Conservation (phyloP, 164 flowering plant genomes). For the Magnolia changhungtana region DNA sequence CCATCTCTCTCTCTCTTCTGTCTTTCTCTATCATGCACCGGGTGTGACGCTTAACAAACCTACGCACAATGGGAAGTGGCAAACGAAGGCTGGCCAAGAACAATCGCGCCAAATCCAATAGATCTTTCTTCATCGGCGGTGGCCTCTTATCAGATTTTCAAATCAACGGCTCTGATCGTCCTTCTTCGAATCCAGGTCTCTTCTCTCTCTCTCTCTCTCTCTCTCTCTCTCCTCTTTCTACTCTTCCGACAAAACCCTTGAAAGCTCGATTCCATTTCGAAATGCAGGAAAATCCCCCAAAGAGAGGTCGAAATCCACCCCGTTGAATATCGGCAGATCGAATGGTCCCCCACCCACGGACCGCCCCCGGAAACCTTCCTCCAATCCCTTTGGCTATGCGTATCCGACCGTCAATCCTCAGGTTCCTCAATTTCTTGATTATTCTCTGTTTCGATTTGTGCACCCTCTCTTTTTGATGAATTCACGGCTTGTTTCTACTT, state of each 20-base stretch:
- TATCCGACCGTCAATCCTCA: slow-evolving; percentile 32
- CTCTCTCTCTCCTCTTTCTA: background rate
- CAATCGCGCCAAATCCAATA: background rate
- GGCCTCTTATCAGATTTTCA: slow-evolving; percentile 56
- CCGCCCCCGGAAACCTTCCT: slow-evolving; percentile 10
- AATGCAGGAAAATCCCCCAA: slow-evolving; percentile 31
- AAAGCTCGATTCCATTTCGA: slow-evolving; percentile 4
- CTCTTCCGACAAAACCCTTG: background rate
- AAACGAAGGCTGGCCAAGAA: slow-evolving; percentile 19
- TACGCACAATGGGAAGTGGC: slow-evolving; percentile 34
- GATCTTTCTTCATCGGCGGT: slow-evolving; percentile 51
- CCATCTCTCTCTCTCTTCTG: background rate
- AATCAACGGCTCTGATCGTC: slow-evolving; percentile 9
- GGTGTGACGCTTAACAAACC: background rate
- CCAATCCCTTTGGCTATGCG: slow-evolving; percentile 27
- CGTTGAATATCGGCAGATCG: slow-evolving; percentile 11
- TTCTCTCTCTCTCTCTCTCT: slow-evolving; percentile 5
- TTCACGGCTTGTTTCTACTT: background rate
- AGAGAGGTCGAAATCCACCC: slow-evolving; percentile 22
- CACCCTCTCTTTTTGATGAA: background rate
- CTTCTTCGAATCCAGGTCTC: background rate
- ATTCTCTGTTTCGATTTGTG: background rate
- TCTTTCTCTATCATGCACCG: background rate
- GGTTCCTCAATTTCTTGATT: slow-evolving; percentile 20
- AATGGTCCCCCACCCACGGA: slow-evolving; percentile 22